Conservation (phyloP, 2,329 filamentous ascomycete genomes). For the Thielaviopsis punctulata region DNA sequence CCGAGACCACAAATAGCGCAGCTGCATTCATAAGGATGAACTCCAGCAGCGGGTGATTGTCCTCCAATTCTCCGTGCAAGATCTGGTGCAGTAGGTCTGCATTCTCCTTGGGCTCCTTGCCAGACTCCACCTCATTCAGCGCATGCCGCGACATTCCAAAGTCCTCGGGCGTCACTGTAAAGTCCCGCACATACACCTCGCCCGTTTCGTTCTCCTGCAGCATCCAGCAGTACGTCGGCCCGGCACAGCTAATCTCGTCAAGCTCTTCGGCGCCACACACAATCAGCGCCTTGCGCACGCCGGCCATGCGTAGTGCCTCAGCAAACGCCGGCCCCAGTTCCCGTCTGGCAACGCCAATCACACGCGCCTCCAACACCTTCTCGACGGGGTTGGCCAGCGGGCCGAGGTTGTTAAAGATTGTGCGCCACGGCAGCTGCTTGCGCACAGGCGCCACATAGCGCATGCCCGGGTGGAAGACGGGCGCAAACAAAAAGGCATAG, state of each 20-base stretch:
- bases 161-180: constrained; percentile 64
- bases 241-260: constrained; percentile 88
- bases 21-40: constrained; percentile 93
- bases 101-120: constrained; percentile 74
- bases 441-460: constrained; percentile 72
- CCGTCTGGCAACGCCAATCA: constrained; percentile 81
- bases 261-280: constrained; percentile 90
- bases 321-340: constrained; percentile 81
- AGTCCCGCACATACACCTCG: constrained; percentile 48
- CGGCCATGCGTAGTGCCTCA: constrained; percentile 60
- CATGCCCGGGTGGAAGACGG: constrained; percentile 93
- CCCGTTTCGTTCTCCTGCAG: constrained; percentile 28
- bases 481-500: constrained; percentile 91
- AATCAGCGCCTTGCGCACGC: constrained; percentile 68
- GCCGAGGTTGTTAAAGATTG: constrained; percentile 93
- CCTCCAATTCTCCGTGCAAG: constrained; percentile 52
- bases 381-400: constrained; percentile 85
- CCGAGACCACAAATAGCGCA: constrained; percentile 68
- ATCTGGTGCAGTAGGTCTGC: constrained; percentile 68
- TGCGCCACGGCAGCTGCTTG: constrained; percentile 78
- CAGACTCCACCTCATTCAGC: constrained; percentile 61
- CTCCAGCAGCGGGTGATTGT: constrained; percentile 70
- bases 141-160: constrained; percentile 68
- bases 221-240: constrained; percentile 77
- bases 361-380: constrained; percentile 64